Base-by-base conservation (phyloP, 192 early-diverging fungal species). In the Endogone sp. region DNA sequence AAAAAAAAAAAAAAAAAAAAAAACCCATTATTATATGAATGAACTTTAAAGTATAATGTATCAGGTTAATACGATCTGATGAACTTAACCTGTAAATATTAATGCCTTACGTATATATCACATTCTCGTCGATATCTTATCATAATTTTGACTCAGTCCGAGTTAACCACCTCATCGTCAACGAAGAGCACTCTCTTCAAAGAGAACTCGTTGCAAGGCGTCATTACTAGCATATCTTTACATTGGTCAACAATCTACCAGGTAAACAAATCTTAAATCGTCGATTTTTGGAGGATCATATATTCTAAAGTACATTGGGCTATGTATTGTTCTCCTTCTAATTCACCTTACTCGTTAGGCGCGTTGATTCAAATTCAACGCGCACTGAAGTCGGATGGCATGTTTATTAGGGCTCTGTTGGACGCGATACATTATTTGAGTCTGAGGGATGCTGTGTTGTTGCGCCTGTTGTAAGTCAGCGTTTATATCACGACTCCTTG, bases 231-330 rank as follows among this genome's bases (percentile, higher is more conserved):
- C 61, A 66, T 97, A 64, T 85, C 89, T 2, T 80, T 97, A 83
- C 94, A 98, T 75, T 98, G 96, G 90, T 98, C 54, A 98, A 98
- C 68, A 95, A 98, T 79, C 84, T 98, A 29, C 94, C 94, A 24
- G 91, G 88, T 75, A 64, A 13, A 49, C 68, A 21, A 27, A 66
- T 49, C 27, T 25, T 16, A 13, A n/a, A 37, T 61, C 13, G 26
- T 54, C 26, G 3, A 25, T 23, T 69, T n/a, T n/a, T n/a, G n/a
- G n/a, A n/a, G n/a, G n/a, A n/a, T n/a, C n/a, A n/a, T n/a, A n/a
- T n/a, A n/a, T n/a, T n/a, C n/a, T n/a, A n/a, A n/a, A n/a, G n/a
- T n/a, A n/a, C n/a, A n/a, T n/a, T n/a, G n/a, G n/a, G n/a, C n/a
- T n/a, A n/a, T n/a, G 54, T 23, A 0, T 27, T 67, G 66, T 25